These are phyloP conservation scores for Adansonia digitata DNA, from an alignment of 345 rosid genomes.

Conservation along the genomic window DNA sequence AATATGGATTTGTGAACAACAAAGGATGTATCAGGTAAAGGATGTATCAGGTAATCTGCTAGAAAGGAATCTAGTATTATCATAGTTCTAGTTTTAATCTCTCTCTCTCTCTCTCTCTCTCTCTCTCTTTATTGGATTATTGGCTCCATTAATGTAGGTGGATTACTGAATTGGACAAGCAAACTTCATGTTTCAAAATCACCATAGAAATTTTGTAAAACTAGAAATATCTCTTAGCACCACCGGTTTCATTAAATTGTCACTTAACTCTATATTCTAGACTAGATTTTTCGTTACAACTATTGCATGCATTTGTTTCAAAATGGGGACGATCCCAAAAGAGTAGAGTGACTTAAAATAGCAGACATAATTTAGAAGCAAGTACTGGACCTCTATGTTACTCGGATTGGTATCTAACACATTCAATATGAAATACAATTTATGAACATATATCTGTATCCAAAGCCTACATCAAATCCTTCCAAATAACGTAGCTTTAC, in stretches of 20 bases:
- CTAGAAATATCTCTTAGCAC: not conserved
- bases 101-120: too few species aligned
- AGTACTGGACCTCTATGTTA: too few species aligned
- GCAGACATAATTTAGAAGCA: not conserved
- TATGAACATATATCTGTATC: too few species aligned
- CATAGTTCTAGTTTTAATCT: constrained; percentile 1
- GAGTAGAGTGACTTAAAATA: too few species aligned
- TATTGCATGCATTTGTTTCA: too few species aligned
- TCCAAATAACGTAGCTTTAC: too few species aligned
- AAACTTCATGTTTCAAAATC: not conserved
- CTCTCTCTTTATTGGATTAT: not conserved
- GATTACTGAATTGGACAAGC: not conserved
- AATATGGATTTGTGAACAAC: too few species aligned
- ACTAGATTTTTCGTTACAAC: not conserved
- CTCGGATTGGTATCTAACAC: too few species aligned
- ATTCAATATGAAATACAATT: too few species aligned
- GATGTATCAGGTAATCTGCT: constrained; percentile 35
- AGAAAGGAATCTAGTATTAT: constrained; percentile 27
- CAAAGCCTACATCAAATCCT: too few species aligned
- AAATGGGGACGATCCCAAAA: too few species aligned
- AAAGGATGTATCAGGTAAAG: too few species aligned
- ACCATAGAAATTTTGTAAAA: not conserved
- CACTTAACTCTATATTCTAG: not conserved
- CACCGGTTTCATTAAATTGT: not conserved
- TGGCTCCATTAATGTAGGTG: not conserved